These are phyloP conservation scores for Metschnikowia koreensis DNA, from an alignment of 805 yeast genomes.

Conservation along the genomic window DNA sequence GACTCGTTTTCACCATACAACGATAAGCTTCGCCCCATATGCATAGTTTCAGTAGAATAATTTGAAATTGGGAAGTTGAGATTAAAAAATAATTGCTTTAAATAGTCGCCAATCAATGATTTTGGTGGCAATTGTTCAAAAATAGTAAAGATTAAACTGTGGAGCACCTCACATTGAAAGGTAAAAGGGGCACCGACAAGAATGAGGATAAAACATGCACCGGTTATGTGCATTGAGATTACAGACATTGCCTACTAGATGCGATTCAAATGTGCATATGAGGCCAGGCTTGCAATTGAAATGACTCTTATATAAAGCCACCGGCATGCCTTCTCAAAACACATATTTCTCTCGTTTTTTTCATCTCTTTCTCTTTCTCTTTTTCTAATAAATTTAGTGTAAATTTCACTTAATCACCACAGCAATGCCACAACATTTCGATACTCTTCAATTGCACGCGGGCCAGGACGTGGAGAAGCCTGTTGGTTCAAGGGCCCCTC, in stretches of 20 bases:
- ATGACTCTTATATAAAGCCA: too few species aligned
- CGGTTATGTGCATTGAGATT: background rate
- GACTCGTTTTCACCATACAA: background rate
- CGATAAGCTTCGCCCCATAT: background rate
- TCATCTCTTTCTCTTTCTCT: background rate
- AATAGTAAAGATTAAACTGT: background rate
- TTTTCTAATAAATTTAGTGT: background rate
- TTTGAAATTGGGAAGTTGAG: too few species aligned
- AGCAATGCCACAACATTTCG: slow-evolving; percentile 60
- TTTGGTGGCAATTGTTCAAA: too few species aligned
- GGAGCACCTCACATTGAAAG: background rate
- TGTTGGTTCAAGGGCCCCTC: slow-evolving; percentile 81
- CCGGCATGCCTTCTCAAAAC: too few species aligned
- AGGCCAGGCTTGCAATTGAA: too few species aligned
- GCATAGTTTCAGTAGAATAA: background rate
- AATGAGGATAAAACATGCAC: background rate
- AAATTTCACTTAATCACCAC: background rate
- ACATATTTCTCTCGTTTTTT: background rate
- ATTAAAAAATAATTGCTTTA: too few species aligned
- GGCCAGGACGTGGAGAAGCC: slow-evolving; percentile 76
- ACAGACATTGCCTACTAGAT: too few species aligned
- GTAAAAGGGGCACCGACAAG: background rate
- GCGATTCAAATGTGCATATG: too few species aligned
- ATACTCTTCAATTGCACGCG: slow-evolving; percentile 91
- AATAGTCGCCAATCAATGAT: too few species aligned